Evolutionary conservation across 371 early-diverging fungal genomes (phyloP).

Genomic region (Rhizoclosmatium hyalinum): DNA sequence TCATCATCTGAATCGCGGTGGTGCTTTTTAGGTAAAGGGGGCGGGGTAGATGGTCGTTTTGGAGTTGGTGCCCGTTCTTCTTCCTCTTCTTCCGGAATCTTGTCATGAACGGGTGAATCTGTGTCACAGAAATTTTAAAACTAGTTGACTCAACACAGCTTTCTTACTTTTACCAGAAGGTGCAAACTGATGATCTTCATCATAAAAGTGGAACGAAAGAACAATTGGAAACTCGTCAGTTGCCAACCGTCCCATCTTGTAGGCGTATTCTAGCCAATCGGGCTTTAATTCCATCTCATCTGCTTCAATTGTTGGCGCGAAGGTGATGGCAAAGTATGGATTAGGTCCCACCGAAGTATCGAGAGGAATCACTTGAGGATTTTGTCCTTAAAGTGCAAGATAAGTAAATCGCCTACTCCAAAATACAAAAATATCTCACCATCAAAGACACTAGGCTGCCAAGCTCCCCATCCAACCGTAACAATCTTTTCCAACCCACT

Average conservation of each 20-base stretch:
- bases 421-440: conserved; percentile 22
- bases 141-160: neutral
- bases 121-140: neutral
- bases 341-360: conserved; percentile 24
- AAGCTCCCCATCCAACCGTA: conserved; percentile 44
- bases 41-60: conserved; percentile 24
- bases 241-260: conserved; percentile 25
- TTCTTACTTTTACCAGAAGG: conserved; percentile 9
- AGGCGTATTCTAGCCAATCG: conserved; percentile 27
- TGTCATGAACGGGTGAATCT: conserved; percentile 21
- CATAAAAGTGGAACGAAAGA: conserved; percentile 31
- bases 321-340: conserved; percentile 28
- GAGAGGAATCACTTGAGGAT: conserved; percentile 26
- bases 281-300: conserved; percentile 28
- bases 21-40: conserved; percentile 11
- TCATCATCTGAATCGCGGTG: conserved; percentile 11
- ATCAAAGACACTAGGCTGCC: conserved; percentile 29
- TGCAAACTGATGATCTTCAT: neutral
- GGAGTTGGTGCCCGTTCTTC: conserved; percentile 20
- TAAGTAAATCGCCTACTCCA: neutral
- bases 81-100: conserved; percentile 16
- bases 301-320: conserved; percentile 17
- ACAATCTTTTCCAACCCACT: conserved; percentile 45
- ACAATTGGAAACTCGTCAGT: conserved; percentile 30
- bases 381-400: neutral